Conservation (phyloP, 495 filamentous ascomycete genomes). For the Penicillium soppii region DNA sequence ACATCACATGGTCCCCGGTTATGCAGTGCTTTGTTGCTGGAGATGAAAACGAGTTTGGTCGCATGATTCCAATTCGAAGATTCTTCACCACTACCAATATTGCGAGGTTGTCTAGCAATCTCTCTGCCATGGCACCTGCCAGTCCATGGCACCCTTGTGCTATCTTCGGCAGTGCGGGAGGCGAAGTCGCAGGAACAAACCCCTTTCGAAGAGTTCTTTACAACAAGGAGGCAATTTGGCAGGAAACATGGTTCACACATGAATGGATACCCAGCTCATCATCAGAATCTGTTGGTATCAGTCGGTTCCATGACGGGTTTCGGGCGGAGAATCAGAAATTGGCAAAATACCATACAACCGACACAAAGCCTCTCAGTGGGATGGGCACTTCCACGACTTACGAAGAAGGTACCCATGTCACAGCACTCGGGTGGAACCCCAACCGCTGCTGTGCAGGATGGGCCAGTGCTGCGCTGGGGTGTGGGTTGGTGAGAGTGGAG, state of each 20-base stretch:
- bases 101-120: constrained; percentile 33
- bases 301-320: constrained; percentile 60
- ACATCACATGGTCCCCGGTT: constrained; percentile 56
- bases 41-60: constrained; percentile 59
- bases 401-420: constrained; percentile 59
- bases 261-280: constrained; percentile 51
- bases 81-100: constrained; percentile 52
- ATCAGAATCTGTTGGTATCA: constrained; percentile 37
- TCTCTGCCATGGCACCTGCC: constrained; percentile 42
- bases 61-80: constrained; percentile 52
- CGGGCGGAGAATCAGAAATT: constrained; percentile 45
- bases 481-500: constrained; percentile 66
- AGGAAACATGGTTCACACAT: constrained; percentile 62
- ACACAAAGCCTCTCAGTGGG: constrained; percentile 35
- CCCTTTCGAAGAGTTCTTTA: constrained; percentile 55
- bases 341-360: constrained; percentile 29
- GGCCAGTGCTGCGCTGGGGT: constrained; percentile 61
- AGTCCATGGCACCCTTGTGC: constrained; percentile 53
- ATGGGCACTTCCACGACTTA: constrained; percentile 49
- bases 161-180: constrained; percentile 56
- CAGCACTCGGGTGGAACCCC: constrained; percentile 63
- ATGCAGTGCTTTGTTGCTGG: constrained; percentile 52
- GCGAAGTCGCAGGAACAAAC: constrained; percentile 54
- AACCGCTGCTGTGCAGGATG: constrained; percentile 62
- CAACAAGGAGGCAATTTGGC: constrained; percentile 52